phyloP scores from a whole-genome alignment of 352 stramenopile genomes.

The Aphanomyces invadans region DNA sequence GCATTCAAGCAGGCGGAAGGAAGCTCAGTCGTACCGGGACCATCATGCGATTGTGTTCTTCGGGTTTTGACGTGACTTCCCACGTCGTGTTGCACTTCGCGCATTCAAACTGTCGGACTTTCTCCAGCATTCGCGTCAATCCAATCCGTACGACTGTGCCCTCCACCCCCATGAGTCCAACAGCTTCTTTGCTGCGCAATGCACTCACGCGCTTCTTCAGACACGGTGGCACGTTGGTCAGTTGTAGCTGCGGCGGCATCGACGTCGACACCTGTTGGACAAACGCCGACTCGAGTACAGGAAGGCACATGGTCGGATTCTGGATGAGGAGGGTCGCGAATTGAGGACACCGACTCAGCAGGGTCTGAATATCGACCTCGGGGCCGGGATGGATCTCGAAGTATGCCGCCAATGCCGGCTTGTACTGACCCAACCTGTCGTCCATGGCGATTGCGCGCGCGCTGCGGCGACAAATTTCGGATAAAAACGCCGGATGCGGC shows the following conservation, averaged over 20 bases:
- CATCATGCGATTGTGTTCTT: slow-evolving; percentile 22
- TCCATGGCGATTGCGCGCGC: slow-evolving; percentile 14
- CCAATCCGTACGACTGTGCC: slow-evolving; percentile 22
- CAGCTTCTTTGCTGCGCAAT: slow-evolving; percentile 20
- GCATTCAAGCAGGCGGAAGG: too few species aligned
- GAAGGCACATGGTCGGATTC: slow-evolving; percentile 21
- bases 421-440: slow-evolving; percentile 13
- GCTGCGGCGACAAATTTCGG: not conserved
- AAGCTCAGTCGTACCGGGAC: slow-evolving; percentile 16
- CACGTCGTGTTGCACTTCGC: slow-evolving; percentile 23
- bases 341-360: slow-evolving; percentile 22
- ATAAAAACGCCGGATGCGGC: not conserved
- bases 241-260: not conserved
- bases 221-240: slow-evolving; percentile 19
- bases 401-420: slow-evolving; percentile 10
- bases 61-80: slow-evolving; percentile 23
- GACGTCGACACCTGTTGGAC: not conserved
- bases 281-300: slow-evolving; percentile 9
- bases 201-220: slow-evolving; percentile 23
- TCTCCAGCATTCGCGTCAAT: slow-evolving; percentile 19
- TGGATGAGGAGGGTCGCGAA: slow-evolving; percentile 22
- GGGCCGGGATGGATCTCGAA: slow-evolving; percentile 20
- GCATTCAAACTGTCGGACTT: slow-evolving; percentile 25
- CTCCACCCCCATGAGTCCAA: slow-evolving; percentile 22
- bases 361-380: slow-evolving; percentile 19